Evolutionary conservation across 2,329 filamentous ascomycete genomes (phyloP).

Genomic region (Sclerotinia sclerotiorum): DNA sequence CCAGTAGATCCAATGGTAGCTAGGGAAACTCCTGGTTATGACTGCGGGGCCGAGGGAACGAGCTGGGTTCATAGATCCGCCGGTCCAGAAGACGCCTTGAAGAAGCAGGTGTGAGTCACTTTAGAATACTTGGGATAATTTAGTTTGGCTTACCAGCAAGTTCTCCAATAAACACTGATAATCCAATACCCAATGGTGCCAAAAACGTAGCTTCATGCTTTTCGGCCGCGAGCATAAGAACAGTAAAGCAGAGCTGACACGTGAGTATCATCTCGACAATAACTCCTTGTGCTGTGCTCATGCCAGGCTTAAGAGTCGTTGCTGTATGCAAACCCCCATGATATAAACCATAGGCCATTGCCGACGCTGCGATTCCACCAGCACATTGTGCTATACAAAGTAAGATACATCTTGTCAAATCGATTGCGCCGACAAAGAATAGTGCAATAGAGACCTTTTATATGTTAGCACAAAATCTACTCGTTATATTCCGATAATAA

Average conservation of each 20-base stretch:
- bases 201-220: slow-evolving; percentile 51
- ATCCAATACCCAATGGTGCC: slow-evolving; percentile 50
- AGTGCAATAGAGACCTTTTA: slow-evolving; percentile 43
- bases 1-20: slow-evolving; percentile 51
- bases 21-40: slow-evolving; percentile 44
- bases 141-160: slow-evolving; percentile 37
- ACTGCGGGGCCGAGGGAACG: slow-evolving; percentile 50
- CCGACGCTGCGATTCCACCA: slow-evolving; percentile 44
- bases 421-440: slow-evolving; percentile 43
- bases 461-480: background rate
- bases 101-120: background rate
- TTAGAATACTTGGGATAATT: background rate
- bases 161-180: slow-evolving; percentile 48
- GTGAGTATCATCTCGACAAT: slow-evolving; percentile 53
- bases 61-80: slow-evolving; percentile 50
- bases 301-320: slow-evolving; percentile 45
- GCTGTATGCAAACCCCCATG: slow-evolving; percentile 46
- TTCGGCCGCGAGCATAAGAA: slow-evolving; percentile 54
- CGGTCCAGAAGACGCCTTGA: slow-evolving; percentile 49
- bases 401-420: slow-evolving; percentile 38
- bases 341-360: slow-evolving; percentile 46
- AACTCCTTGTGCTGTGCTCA: slow-evolving; percentile 47
- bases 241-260: slow-evolving; percentile 49
- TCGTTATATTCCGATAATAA: background rate
- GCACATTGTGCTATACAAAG: slow-evolving; percentile 41